Evolutionary conservation across 306 rosid genomes (phyloP), one percentile per base, ranked within the genome.

Genomic region (Acmispon strigosus): DNA sequence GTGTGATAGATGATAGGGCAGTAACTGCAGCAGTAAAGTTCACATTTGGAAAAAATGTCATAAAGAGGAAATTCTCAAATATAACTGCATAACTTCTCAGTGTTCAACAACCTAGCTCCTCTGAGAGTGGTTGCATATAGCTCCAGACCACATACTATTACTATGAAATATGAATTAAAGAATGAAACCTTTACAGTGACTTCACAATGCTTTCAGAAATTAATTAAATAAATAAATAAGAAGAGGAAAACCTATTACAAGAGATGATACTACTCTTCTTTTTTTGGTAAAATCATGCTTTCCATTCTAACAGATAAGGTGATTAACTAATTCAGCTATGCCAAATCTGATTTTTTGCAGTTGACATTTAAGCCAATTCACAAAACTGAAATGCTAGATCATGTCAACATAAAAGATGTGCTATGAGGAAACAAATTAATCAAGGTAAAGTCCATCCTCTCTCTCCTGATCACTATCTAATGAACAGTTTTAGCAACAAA

Each of bases 1-100:
- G 62, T 16, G 70, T 49, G 6, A 83, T 60, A 67, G 76, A 51
- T 49, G 61, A 51, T 20, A 83, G 71, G 20, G 67, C 83, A 42
- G 42, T 39, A 76, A 48, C 86, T 83, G 76, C 70, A 79, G 56
- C 37, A 37, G 10, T 4, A 44, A 51, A 49, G 61, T 54, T 48
- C 47, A 11, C 57, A 67, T 66, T 32, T n/a, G 10, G 7, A 11
- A 59, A 10, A 1, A 18, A 44, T 70, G 76, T 17, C 14, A 45
- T 4, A 6, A 69, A 34, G 9, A 62, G 29, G 9, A 36, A 39
- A 48, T 65, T 66, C 50, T 47, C 55, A 48, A 47, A n/a, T 24
- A 17, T 42, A 18, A 49, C 37, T 50, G 15, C 36, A 29, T 15
- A 27, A 42, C 13, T 36, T 54, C 66, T 34, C 14, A 55, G 51